Evolutionary conservation across 352 stramenopile species (phyloP).

Genomic region (Phytophthora ramorum): DNA sequence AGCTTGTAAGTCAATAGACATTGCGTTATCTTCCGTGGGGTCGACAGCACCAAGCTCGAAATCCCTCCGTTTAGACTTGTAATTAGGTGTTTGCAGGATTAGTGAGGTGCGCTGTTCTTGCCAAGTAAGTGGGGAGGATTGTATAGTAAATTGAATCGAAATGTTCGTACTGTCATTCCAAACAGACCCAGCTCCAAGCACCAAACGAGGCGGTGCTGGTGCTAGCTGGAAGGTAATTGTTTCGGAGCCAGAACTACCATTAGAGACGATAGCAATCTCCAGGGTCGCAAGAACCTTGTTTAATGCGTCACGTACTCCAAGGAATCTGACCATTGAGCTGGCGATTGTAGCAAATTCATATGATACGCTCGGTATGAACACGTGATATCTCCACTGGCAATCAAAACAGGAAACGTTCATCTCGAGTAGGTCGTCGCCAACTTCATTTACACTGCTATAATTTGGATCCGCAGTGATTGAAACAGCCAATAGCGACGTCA

Average conservation of each 20-base stretch:
- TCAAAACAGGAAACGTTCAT: conserved; percentile 32
- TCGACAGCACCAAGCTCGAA: background rate
- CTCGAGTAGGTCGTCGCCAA: conserved; percentile 22
- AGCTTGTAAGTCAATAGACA: conserved; percentile 4
- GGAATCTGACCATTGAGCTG: conserved; percentile 31
- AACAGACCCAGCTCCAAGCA: background rate
- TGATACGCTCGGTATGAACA: conserved; percentile 46
- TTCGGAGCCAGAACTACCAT: conserved; percentile 5
- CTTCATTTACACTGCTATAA: background rate
- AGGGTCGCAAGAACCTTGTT: conserved; percentile 34
- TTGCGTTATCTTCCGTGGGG: background rate
- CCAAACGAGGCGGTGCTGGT: background rate
- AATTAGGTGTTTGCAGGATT: conserved; percentile 9
- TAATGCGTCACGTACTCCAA: conserved; percentile 20
- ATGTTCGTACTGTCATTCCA: conserved; percentile 15
- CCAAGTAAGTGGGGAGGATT: conserved; percentile 2
- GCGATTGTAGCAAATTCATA: conserved; percentile 46
- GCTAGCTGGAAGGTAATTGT: conserved; percentile 19
- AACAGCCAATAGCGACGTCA: conserved; percentile 15
- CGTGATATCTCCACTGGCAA: conserved; percentile 39
- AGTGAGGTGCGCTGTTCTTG: background rate
- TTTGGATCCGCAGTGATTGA: conserved; percentile 8
- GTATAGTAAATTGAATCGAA: conserved; percentile 14
- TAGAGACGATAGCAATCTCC: conserved; percentile 7
- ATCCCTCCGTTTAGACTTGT: background rate